phyloP scores from a whole-genome alignment of 2,329 filamentous ascomycete species.

The Arachnomyces sp. region DNA sequence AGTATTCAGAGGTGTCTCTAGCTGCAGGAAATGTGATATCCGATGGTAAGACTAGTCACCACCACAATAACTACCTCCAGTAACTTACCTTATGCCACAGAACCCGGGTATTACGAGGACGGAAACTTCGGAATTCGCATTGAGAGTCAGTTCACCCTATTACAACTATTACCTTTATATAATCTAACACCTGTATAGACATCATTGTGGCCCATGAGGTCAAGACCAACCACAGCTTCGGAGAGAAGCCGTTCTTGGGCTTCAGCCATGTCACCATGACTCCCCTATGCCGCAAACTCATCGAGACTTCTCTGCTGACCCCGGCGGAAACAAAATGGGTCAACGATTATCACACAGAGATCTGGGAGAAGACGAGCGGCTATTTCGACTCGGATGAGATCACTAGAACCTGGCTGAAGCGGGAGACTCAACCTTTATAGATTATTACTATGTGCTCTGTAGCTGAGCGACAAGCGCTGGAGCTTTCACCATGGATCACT shows the following conservation, averaged over 20 bases:
- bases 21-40: conserved; percentile 91
- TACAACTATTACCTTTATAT: neutral
- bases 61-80: neutral
- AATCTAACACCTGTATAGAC: conserved; percentile 37
- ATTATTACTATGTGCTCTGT: too few species aligned
- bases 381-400: conserved; percentile 66
- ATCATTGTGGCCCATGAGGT: conserved; percentile 83
- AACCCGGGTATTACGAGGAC: conserved; percentile 96
- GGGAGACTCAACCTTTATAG: conserved; percentile 66
- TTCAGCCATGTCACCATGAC: conserved; percentile 98
- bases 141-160: conserved; percentile 51
- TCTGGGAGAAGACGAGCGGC: conserved; percentile 69
- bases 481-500: too few species aligned
- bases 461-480: too few species aligned
- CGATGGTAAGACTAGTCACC: conserved; percentile 43
- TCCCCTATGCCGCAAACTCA: conserved; percentile 82
- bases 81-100: conserved; percentile 28
- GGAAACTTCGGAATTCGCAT: conserved; percentile 91
- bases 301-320: conserved; percentile 65
- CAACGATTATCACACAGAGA: conserved; percentile 73
- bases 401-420: conserved; percentile 71
- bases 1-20: conserved; percentile 84
- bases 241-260: conserved; percentile 85
- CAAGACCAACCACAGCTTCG: conserved; percentile 79
- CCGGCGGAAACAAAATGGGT: conserved; percentile 73